Evolutionary conservation across 108 stramenopile species (phyloP), one percentile per base, ranked within the genome.

Genomic region (Nitzschia palea): DNA sequence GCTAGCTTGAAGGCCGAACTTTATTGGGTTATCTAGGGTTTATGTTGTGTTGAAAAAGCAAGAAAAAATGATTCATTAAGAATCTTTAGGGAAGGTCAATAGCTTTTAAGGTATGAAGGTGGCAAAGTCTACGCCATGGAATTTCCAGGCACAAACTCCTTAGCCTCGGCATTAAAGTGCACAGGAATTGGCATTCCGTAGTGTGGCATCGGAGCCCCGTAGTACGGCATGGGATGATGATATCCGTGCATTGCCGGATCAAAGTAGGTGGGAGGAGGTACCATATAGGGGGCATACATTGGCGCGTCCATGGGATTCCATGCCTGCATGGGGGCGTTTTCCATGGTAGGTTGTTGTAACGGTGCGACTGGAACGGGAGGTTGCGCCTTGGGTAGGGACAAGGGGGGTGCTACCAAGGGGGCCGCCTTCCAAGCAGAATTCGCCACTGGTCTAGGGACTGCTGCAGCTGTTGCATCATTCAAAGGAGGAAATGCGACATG

Each of bases 111-210:
- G 37, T 40, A 40, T 8, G 10, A 40, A 8, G 37, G 37, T 10
- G 10, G 10, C 8, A 40, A 40, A 40, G 37, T 40, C 14, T 40
- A 40, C 37, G 37, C 37, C 10, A 14, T 48, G 18, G 47, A 20
- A 18, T 60, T 60, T 18, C 52, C 65, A 1, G 73, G 73, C 51
- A 74, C 51, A 57, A 74, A 74, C 33, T 74, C 73, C 59, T 74
- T 74, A 10, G 73, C 73, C 48, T 67, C 65, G 36, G 73, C 73
- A 45, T 74, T 74, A 50, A 74, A 74, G 12, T 45, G 23, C 28
- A 50, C 32, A 25, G 18, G 26, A 31, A 17, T 14, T 1, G 45
- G 62, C 4, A 47, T 42, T 9, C n/a, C 48, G 32, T 45, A 36
- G 8, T 50, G 65, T 37, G 65, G 32, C 43, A 62, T 47, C 28